A percentile compares a stretch with the other conserved stretches of the same genome.
These are phyloP conservation scores for Lipomyces yarrowii DNA, from an alignment of 1,139 yeast species.

Conservation along the genomic window DNA sequence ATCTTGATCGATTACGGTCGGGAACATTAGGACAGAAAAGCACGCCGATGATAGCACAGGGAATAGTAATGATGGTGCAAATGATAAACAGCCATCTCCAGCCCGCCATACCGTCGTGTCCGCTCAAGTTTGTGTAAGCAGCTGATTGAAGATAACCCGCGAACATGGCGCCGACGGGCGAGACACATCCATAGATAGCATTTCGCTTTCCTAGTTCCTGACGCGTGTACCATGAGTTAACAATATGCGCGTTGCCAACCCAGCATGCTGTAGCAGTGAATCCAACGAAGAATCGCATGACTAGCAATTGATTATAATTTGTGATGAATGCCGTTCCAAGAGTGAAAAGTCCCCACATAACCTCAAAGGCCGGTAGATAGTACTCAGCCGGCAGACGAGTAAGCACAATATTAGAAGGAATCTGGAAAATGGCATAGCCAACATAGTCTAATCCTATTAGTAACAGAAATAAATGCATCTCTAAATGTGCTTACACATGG, in stretches of 20 bases:
- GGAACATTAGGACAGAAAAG: constrained; percentile 73
- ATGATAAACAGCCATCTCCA: constrained; percentile 79
- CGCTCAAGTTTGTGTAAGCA: constrained; percentile 48
- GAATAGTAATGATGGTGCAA: constrained; percentile 63
- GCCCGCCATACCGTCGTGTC: constrained; percentile 43
- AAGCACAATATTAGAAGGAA: constrained; percentile 56
- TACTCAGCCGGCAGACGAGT: constrained; percentile 53
- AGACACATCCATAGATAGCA: constrained; percentile 56
- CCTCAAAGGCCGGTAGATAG: constrained; percentile 51
- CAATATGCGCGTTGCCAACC: constrained; percentile 56
- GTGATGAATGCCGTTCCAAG: constrained; percentile 51
- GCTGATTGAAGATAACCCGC: constrained; percentile 60
- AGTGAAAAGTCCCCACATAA: constrained; percentile 61
- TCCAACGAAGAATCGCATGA: constrained; percentile 60
- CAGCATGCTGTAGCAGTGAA: constrained; percentile 61
- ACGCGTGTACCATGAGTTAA: constrained; percentile 55
- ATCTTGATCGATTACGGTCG: constrained; percentile 34
- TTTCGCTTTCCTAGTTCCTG: constrained; percentile 52
- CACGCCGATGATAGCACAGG: constrained; percentile 63
- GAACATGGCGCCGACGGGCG: constrained; percentile 41
- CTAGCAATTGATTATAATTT: constrained; percentile 52
- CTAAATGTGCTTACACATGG: constrained; percentile 33
- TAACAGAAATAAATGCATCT: not conserved
- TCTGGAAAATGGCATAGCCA: constrained; percentile 45
- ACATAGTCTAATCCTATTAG: constrained; percentile 33